Percentiles rank a stretch among this genome's conserved stretches.
Conservation (phyloP, 2,329 filamentous ascomycete species). For the Drechmeria coniospora region DNA sequence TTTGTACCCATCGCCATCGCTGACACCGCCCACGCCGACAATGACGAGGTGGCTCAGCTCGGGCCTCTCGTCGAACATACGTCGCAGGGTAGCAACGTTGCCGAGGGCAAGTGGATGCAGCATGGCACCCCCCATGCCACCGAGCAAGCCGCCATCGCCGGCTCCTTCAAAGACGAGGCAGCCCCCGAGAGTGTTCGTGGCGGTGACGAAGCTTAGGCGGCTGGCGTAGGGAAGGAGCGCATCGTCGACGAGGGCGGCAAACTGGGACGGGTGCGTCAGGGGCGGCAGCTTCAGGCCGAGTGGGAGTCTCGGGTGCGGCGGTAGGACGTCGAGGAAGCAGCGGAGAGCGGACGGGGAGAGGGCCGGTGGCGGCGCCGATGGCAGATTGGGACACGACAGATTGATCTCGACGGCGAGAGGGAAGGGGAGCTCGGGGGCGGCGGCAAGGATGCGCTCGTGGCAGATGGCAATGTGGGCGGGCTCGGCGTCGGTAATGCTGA, state of each 20-base stretch:
- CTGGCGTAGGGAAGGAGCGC: slow-evolving; percentile 26
- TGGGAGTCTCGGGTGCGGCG: slow-evolving; percentile 19
- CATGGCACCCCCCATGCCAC: slow-evolving; percentile 56
- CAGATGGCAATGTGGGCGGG: slow-evolving; percentile 40
- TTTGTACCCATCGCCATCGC: slow-evolving; percentile 42
- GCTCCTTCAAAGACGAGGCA: slow-evolving; percentile 38
- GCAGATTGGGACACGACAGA: slow-evolving; percentile 65
- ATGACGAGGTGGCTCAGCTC: slow-evolving; percentile 40
- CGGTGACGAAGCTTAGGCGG: slow-evolving; percentile 50
- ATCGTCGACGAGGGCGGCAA: slow-evolving; percentile 34
- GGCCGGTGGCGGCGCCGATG: slow-evolving; percentile 51
- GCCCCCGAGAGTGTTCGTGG: slow-evolving; percentile 57
- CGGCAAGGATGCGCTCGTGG: slow-evolving; percentile 30
- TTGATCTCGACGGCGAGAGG: slow-evolving; percentile 61
- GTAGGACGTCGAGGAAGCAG: slow-evolving; percentile 37
- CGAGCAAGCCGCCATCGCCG: slow-evolving; percentile 27
- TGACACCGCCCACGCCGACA: slow-evolving; percentile 60
- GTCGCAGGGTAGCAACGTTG: slow-evolving; percentile 55
- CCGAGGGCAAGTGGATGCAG: slow-evolving; percentile 61
- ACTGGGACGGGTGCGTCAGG: slow-evolving; percentile 57
- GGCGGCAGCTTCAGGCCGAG: slow-evolving; percentile 61
- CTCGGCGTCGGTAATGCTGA: slow-evolving; percentile 54
- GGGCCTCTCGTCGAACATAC: slow-evolving; percentile 35
- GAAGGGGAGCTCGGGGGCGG: slow-evolving; percentile 23
- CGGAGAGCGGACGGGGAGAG: slow-evolving; percentile 39